Evolutionary conservation across 257 asterid species (phyloP).

Genomic region (Osmanthus fragrans): DNA sequence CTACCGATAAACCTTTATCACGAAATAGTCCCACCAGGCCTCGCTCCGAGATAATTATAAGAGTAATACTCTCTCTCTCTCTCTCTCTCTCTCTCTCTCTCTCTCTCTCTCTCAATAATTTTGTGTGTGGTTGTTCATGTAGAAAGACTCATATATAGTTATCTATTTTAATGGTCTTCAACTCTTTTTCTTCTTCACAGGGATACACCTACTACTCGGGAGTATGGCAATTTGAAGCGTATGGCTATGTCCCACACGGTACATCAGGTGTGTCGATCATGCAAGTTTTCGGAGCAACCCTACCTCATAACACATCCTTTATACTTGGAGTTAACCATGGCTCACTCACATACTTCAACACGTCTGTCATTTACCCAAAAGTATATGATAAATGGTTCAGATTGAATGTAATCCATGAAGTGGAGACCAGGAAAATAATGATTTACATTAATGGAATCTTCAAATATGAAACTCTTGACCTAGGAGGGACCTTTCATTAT

Average conservation of each 20-base stretch:
- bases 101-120: background rate
- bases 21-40: conserved; percentile 23
- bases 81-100: no score
- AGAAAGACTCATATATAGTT: no score
- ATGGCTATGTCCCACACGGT: conserved; percentile 25
- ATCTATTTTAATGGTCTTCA: background rate
- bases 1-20: conserved; percentile 15
- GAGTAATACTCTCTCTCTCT: background rate
- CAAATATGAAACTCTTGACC: conserved; percentile 15
- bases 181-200: background rate
- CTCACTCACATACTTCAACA: conserved; percentile 23
- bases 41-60: conserved; percentile 23
- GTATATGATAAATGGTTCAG: conserved; percentile 33
- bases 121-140: background rate
- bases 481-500: conserved; percentile 30
- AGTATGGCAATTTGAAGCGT: conserved; percentile 43
- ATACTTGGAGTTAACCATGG: conserved; percentile 35
- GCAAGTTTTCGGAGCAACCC: conserved; percentile 43
- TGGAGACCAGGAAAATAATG: conserved; percentile 17
- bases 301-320: conserved; percentile 34
- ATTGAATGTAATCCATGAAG: conserved; percentile 41
- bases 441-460: conserved; percentile 28
- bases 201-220: conserved; percentile 38
- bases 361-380: conserved; percentile 10
- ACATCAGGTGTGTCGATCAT: conserved; percentile 39